phyloP scores from a whole-genome alignment of 108 stramenopile species.

The Aurantiochytrium sp. region DNA sequence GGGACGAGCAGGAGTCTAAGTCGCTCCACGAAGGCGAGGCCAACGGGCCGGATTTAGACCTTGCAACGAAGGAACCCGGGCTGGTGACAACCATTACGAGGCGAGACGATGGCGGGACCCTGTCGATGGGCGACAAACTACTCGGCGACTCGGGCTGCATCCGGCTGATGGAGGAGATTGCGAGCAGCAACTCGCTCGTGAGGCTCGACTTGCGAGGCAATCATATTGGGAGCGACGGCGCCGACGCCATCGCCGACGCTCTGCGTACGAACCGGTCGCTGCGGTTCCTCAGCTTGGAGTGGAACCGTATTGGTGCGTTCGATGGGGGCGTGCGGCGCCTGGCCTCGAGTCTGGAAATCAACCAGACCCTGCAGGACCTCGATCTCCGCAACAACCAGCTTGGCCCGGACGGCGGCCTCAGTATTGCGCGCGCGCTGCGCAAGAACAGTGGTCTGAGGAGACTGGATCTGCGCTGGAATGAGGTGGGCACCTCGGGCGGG shows the following conservation, averaged over 20 bases:
- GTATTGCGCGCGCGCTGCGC: background rate
- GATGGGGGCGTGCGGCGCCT: background rate
- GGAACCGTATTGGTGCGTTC: background rate
- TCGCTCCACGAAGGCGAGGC: no score
- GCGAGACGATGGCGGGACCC: background rate
- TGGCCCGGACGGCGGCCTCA: background rate
- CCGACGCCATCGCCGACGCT: background rate
- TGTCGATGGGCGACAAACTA: background rate
- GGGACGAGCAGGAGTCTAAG: no score
- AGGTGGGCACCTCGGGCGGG: background rate
- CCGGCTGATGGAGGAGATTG: background rate
- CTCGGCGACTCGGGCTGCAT: background rate
- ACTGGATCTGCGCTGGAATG: slow-evolving; percentile 25
- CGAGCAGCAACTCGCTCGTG: background rate
- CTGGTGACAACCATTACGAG: no score
- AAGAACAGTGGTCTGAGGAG: background rate
- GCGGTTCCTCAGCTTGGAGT: background rate
- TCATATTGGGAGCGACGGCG: background rate
- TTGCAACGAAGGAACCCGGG: no score
- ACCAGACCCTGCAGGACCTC: background rate
- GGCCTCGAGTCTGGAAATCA: background rate
- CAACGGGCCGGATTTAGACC: no score
- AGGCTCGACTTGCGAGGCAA: slow-evolving; percentile 16
- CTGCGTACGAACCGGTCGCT: background rate
- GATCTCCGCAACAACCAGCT: slow-evolving; percentile 27